Percentiles rank a stretch among this genome's conserved stretches.
Evolutionary conservation across 208 protist genomes (phyloP).

Genomic region (Trichomonas gallinae): DNA sequence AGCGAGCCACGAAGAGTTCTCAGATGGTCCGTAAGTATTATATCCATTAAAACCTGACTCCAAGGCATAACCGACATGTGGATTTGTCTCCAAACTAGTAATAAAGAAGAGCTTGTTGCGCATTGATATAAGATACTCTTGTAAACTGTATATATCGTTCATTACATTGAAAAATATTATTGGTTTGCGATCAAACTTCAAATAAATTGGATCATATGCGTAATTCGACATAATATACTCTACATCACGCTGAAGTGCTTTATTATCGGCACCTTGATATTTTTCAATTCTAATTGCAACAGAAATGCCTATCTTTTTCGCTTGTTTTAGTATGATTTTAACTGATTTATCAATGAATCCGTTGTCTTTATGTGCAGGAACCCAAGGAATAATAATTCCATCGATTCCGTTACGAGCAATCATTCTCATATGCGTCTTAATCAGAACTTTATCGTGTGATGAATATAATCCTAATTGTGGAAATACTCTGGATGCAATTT

Average conservation of each 20-base stretch:
- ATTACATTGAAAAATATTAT: background rate
- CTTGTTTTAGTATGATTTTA: background rate
- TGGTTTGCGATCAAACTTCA: background rate
- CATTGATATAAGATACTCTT: background rate
- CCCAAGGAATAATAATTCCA: background rate
- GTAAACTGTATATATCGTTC: background rate
- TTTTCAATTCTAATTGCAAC: background rate
- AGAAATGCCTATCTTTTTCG: background rate
- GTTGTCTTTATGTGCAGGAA: background rate
- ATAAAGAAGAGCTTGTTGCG: background rate
- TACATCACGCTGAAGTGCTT: background rate
- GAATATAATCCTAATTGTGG: background rate
- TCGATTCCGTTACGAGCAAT: background rate
- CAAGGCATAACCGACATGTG: background rate
- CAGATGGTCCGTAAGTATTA: too few species aligned
- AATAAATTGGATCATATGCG: background rate
- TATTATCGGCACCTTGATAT: background rate
- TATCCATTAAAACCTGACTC: background rate
- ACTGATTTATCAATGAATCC: background rate
- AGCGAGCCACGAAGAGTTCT: too few species aligned
- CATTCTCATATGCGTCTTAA: background rate
- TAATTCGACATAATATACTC: background rate
- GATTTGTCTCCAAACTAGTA: background rate
- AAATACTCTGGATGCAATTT: background rate
- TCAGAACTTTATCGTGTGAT: background rate